Evolutionary conservation across 2,329 filamentous ascomycete species (phyloP), one percentile per base, ranked within the genome.

Genomic region (Trichoderma lentiforme): DNA sequence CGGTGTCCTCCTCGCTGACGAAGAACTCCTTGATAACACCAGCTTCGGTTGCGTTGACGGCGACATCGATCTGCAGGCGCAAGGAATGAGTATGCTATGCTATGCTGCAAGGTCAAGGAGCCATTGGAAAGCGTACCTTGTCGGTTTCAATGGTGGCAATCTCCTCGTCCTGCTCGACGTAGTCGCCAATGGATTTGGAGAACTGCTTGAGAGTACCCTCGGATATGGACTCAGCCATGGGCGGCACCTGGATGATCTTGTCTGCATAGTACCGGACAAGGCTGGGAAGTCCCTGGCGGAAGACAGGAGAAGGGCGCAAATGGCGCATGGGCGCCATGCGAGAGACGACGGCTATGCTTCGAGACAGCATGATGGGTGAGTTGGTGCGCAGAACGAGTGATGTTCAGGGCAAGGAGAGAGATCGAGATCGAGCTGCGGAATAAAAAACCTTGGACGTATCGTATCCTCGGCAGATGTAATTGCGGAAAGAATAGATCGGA

Each of bases 71-170:
- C 94, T 96, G 21, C 15, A 70, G 36, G 21, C 8, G 8, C 21
- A 36, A 21, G 28, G 39, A 12, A 47, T 70, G 66, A 70, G 66
- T 51, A 36, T 36, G 34, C 14, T 36, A 39, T 39, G 36, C 36
- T 39, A 34, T 39, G 36, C 15, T 36, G 36, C 36, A 39, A 39
- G 36, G 15, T 39, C 36, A 39, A 39, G 36, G 66, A 6, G 57
- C 51, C 57, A 65, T 61, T 63, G 15, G 15, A 66, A 32, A 39
- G 71, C 81, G 74, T 85, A 94, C 93, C 91, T 99, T 99, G 88
- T 99, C 96, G 15, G 96, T 99, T 84, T 99, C 96, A 79, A 99
- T 99, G 64, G 95, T 98, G 36, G 96, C 96, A 82, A 99, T 95
- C 82, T 99, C 96, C 84, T 98, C 96, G 80, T 99, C 96, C 78